These are phyloP conservation scores for Termitomyces sp. DNA, from an alignment of 768 basidiomycete genomes.

Conservation along the genomic window DNA sequence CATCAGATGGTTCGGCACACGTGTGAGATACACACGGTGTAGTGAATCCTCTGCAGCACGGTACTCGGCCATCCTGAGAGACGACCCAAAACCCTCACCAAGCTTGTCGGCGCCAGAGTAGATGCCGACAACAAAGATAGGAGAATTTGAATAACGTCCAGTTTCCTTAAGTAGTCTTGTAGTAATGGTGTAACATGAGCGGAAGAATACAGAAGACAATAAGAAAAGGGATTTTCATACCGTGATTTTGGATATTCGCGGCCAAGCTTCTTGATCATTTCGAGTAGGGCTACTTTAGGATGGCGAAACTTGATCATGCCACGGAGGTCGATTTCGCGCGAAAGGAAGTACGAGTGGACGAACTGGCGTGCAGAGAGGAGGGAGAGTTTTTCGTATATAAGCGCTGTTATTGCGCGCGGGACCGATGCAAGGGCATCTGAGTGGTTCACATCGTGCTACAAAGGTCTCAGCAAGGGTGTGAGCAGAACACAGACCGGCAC, in stretches of 20 bases:
- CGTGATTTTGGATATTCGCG: conserved; percentile 65
- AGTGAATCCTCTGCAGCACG: conserved; percentile 86
- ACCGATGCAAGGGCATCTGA: conserved; percentile 88
- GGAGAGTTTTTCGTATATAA: conserved; percentile 85
- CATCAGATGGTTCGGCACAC: conserved; percentile 60
- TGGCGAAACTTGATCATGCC: conserved; percentile 76
- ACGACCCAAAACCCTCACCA: conserved; percentile 92
- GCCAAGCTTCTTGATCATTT: conserved; percentile 65
- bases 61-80: conserved; percentile 92
- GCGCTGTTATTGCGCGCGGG: conserved; percentile 79
- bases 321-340: conserved; percentile 76
- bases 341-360: conserved; percentile 84
- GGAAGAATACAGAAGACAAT: not conserved
- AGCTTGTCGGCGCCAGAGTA: conserved; percentile 80
- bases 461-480: not conserved
- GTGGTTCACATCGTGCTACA: conserved; percentile 56
- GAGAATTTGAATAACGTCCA: conserved; percentile 84
- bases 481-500: conserved; percentile 18
- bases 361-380: conserved; percentile 84
- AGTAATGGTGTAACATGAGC: not conserved
- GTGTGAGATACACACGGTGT: conserved; percentile 77
- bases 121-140: conserved; percentile 94
- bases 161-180: conserved; percentile 87
- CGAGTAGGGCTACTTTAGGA: conserved; percentile 71
- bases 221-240: conserved; percentile 25